Evolutionary conservation across 352 stramenopile species (phyloP).

Genomic region (Phytopythium boreale): DNA sequence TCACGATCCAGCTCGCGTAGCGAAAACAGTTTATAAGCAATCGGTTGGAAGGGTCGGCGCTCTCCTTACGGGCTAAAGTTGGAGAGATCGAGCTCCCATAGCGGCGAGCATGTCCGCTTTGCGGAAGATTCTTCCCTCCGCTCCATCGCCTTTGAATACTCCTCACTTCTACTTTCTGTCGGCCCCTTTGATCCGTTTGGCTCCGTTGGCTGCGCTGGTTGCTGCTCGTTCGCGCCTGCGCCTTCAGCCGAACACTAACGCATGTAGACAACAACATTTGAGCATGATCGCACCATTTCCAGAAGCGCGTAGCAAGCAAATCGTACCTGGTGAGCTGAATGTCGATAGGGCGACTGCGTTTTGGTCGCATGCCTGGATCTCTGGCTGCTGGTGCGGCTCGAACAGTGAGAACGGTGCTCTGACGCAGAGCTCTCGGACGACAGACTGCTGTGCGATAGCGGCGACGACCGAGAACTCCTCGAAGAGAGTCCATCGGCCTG

Average conservation of each 20-base stretch:
- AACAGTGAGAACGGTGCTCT: background rate
- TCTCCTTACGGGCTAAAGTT: conserved; percentile 41
- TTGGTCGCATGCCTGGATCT: background rate
- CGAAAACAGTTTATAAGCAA: background rate
- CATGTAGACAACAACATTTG: background rate
- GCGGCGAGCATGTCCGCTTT: conserved; percentile 13
- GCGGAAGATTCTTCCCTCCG: background rate
- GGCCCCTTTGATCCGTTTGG: background rate
- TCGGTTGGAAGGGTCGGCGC: background rate
- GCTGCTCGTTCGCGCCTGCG: background rate
- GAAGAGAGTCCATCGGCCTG: background rate
- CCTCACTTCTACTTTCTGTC: background rate
- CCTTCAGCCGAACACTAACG: background rate
- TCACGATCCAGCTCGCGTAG: background rate
- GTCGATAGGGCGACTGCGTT: background rate
- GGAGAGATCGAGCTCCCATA: conserved; percentile 69
- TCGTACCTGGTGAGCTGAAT: background rate
- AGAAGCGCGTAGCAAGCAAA: background rate
- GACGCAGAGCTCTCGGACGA: background rate
- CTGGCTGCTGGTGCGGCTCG: background rate
- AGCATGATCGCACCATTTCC: background rate
- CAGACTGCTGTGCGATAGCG: background rate
- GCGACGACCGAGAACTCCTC: background rate
- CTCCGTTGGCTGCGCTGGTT: background rate
- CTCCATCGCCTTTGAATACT: background rate